Conservation (phyloP, 805 yeast genomes). For the Cyberlindnera nakhonratchasimensis region DNA sequence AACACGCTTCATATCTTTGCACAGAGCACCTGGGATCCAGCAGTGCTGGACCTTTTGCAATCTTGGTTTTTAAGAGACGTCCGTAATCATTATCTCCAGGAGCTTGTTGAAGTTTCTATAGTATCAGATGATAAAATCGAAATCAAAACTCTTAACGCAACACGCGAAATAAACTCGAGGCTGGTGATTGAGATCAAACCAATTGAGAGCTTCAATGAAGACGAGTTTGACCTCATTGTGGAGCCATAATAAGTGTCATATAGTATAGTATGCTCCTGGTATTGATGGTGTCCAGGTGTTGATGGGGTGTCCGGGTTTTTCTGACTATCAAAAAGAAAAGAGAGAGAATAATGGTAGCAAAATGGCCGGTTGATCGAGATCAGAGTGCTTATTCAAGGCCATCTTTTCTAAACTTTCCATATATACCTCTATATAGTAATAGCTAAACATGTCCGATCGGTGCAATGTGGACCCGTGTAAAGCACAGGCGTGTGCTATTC, state of each 20-base stretch:
- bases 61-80: background rate
- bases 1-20: background rate
- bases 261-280: background rate
- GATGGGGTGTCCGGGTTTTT: too few species aligned
- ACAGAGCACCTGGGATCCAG: background rate
- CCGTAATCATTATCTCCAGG: background rate
- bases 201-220: background rate
- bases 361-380: too few species aligned
- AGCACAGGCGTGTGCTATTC: conserved; percentile 76
- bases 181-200: background rate
- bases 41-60: background rate
- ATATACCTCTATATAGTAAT: too few species aligned
- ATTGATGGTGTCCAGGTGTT: background rate
- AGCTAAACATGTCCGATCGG: background rate
- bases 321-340: too few species aligned
- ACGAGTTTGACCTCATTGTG: background rate
- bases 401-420: too few species aligned
- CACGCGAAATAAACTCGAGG: conserved; percentile 3
- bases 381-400: too few species aligned
- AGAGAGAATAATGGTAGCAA: too few species aligned
- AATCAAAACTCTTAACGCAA: conserved; percentile 4
- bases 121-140: background rate
- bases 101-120: background rate
- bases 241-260: background rate
- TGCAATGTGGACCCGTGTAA: background rate